A percentile compares a stretch with the other conserved stretches of the same genome.
Conservation (phyloP, 2,329 filamentous ascomycete genomes). For the Sclerotinia trifoliorum region DNA sequence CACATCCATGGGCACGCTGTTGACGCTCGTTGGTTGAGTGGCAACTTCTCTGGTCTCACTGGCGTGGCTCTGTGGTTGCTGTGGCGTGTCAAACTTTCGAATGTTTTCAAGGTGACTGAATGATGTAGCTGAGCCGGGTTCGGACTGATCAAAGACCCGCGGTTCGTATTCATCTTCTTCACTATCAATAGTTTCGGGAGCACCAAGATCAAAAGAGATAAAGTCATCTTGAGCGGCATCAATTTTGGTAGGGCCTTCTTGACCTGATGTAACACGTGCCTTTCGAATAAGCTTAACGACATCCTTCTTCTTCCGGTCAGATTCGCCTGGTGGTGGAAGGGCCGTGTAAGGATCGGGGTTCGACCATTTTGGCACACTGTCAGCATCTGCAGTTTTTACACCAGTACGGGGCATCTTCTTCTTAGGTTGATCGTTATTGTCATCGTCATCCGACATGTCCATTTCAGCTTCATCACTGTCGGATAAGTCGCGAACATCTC, state of each 20-base stretch:
- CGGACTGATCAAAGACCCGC: slow-evolving; percentile 31
- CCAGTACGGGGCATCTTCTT: slow-evolving; percentile 46
- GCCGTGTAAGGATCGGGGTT: slow-evolving; percentile 94
- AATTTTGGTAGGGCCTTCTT: slow-evolving; percentile 48
- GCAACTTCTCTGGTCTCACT: not conserved
- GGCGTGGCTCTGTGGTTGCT: not conserved
- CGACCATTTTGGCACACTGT: slow-evolving; percentile 74
- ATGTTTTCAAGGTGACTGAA: slow-evolving; percentile 22
- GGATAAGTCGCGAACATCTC: slow-evolving; percentile 56
- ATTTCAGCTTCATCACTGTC: slow-evolving; percentile 61
- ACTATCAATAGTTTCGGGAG: slow-evolving; percentile 34
- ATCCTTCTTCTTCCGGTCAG: slow-evolving; percentile 73
- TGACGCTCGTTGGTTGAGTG: not conserved
- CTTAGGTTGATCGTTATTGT: slow-evolving; percentile 42
- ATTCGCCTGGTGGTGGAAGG: slow-evolving; percentile 75
- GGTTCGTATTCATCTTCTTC: slow-evolving; percentile 17
- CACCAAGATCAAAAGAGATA: slow-evolving; percentile 75
- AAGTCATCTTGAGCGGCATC: slow-evolving; percentile 73
- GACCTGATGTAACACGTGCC: slow-evolving; percentile 64
- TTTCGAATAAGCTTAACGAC: slow-evolving; percentile 91
- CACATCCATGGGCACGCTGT: not conserved
- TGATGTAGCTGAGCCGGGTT: not conserved
- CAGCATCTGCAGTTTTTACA: slow-evolving; percentile 44
- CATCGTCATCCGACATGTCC: slow-evolving; percentile 55
- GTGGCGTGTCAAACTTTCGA: slow-evolving; percentile 17